phyloP scores from a whole-genome alignment of 2,329 filamentous ascomycete species.

The Verticillium longisporum region DNA sequence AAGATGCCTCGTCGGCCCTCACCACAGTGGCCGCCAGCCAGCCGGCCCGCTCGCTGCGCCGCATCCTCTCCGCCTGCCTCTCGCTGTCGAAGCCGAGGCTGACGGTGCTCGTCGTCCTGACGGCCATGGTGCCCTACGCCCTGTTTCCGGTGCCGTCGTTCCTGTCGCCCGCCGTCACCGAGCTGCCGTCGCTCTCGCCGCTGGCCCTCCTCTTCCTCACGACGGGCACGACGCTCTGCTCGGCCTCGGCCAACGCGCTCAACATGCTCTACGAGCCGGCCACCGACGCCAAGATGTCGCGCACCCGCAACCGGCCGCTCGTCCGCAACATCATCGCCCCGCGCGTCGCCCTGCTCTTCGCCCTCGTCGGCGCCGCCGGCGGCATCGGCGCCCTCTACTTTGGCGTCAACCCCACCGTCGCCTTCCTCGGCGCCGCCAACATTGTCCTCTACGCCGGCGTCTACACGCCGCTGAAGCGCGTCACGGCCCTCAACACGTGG shows the following conservation, averaged over 20 bases:
- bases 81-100: slow-evolving; percentile 94
- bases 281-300: slow-evolving; percentile 86
- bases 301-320: slow-evolving; percentile 85
- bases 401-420: slow-evolving; percentile 90
- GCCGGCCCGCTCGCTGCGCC: slow-evolving; percentile 47
- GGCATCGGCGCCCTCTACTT: slow-evolving; percentile 74
- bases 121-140: slow-evolving; percentile 84
- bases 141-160: slow-evolving; percentile 89
- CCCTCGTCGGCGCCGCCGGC: slow-evolving; percentile 59
- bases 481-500: slow-evolving; percentile 89
- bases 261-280: slow-evolving; percentile 96
- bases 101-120: slow-evolving; percentile 83
- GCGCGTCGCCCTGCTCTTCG: slow-evolving; percentile 70
- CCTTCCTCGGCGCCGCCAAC: slow-evolving; percentile 76
- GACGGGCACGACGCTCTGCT: slow-evolving; percentile 78
- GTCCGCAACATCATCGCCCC: slow-evolving; percentile 73
- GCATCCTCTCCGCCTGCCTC: slow-evolving; percentile 72
- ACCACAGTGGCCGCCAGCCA: slow-evolving; percentile 43
- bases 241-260: slow-evolving; percentile 85
- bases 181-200: slow-evolving; percentile 77
- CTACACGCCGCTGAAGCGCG: slow-evolving; percentile 87
- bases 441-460: slow-evolving; percentile 84
- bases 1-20: slow-evolving; percentile 49
- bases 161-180: slow-evolving; percentile 58
- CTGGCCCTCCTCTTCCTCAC: slow-evolving; percentile 91